Evolutionary conservation across 306 rosid species (phyloP).

Genomic region (Cicer bijugum): DNA sequence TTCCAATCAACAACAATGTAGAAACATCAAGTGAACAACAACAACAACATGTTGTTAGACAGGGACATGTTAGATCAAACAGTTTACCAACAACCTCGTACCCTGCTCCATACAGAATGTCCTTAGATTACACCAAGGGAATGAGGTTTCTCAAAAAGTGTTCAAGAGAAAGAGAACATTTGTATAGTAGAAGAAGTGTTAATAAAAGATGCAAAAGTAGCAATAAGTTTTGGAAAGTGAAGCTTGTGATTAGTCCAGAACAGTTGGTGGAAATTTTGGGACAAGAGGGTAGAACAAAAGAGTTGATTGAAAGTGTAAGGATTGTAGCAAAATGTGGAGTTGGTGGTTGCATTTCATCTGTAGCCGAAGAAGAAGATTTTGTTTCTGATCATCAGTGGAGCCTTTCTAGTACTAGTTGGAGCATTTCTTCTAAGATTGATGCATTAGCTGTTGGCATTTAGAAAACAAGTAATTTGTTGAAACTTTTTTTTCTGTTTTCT

Average conservation of each 20-base stretch:
- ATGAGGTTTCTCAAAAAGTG: slow-evolving; percentile 60
- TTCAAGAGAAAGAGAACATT: slow-evolving; percentile 54
- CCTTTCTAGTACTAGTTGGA: slow-evolving; percentile 62
- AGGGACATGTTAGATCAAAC: slow-evolving; percentile 73
- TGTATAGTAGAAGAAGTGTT: slow-evolving; percentile 48
- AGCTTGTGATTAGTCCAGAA: slow-evolving; percentile 71
- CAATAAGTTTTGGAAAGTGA: slow-evolving; percentile 78
- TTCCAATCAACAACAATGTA: slow-evolving; percentile 52
- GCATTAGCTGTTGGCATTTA: slow-evolving; percentile 52
- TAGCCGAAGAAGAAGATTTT: slow-evolving; percentile 36
- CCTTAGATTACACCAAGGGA: slow-evolving; percentile 54
- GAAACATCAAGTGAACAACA: too few species aligned
- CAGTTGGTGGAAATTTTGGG: slow-evolving; percentile 73
- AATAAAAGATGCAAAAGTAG: background rate
- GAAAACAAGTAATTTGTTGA: slow-evolving; percentile 11
- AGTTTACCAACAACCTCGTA: slow-evolving; percentile 58
- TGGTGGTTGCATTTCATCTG: slow-evolving; percentile 45
- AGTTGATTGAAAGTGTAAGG: slow-evolving; percentile 74
- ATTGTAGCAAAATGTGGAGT: slow-evolving; percentile 78
- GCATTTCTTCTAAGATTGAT: slow-evolving; percentile 57
- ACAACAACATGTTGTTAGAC: slow-evolving; percentile 45
- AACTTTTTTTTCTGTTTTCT: slow-evolving; percentile 1
- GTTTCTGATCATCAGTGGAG: slow-evolving; percentile 84
- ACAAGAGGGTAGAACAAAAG: slow-evolving; percentile 68
- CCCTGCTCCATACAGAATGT: slow-evolving; percentile 70